These are phyloP conservation scores for Candida mattraensis DNA, from an alignment of 805 yeast species.

Conservation along the genomic window DNA sequence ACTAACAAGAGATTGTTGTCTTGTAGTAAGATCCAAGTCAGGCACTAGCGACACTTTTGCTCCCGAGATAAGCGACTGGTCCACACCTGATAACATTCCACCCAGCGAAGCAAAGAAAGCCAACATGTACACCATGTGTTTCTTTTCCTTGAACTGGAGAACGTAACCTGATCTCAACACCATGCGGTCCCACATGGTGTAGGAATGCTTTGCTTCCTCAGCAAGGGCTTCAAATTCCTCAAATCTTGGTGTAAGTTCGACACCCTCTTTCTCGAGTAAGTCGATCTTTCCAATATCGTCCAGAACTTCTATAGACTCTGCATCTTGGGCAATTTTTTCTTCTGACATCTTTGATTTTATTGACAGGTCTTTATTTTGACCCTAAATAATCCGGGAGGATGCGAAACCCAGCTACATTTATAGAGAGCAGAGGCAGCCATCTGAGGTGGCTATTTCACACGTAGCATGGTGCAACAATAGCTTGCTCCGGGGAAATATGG, in stretches of 20 bases:
- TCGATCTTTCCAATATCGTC: slow-evolving; percentile 32
- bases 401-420: too few relatives aligned
- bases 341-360: not conserved
- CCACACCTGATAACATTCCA: slow-evolving; percentile 65
- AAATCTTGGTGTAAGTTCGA: slow-evolving; percentile 38
- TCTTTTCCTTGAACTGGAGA: slow-evolving; percentile 44
- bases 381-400: too few relatives aligned
- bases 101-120: slow-evolving; percentile 63
- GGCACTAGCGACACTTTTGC: slow-evolving; percentile 53
- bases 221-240: slow-evolving; percentile 36
- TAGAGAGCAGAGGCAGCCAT: too few relatives aligned
- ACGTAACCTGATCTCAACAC: slow-evolving; percentile 35
- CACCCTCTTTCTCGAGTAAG: slow-evolving; percentile 29
- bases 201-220: slow-evolving; percentile 31
- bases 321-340: slow-evolving; percentile 5
- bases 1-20: slow-evolving; percentile 52
- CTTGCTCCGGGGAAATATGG: too few relatives aligned
- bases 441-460: too few relatives aligned
- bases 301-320: slow-evolving; percentile 21
- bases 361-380: too few relatives aligned
- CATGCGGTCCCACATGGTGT: slow-evolving; percentile 39
- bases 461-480: too few relatives aligned
- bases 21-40: slow-evolving; percentile 39
- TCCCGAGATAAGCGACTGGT: slow-evolving; percentile 67
- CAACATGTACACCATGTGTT: slow-evolving; percentile 46